Evolutionary conservation across 2,329 filamentous ascomycete genomes (phyloP).

Genomic region (Fusarium dimerum): DNA sequence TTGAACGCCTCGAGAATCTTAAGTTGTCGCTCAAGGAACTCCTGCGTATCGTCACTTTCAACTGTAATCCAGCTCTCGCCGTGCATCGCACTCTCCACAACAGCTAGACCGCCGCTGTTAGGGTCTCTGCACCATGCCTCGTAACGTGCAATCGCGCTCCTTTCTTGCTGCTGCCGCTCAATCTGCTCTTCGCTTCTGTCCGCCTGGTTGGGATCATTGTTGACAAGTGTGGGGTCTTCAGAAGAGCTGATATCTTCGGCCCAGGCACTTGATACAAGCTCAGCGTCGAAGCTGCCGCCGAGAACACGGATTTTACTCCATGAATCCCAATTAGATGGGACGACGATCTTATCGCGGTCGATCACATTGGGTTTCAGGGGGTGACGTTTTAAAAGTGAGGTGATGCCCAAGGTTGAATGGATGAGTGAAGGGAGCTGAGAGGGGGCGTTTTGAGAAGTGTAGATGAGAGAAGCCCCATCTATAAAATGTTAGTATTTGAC

Average conservation of each 20-base stretch:
- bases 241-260: conserved; percentile 73
- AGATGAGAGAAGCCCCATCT: conserved; percentile 85
- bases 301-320: conserved; percentile 96
- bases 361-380: conserved; percentile 88
- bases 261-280: conserved; percentile 83
- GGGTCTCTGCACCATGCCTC: conserved; percentile 80
- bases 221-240: conserved; percentile 26
- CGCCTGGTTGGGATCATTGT: conserved; percentile 27
- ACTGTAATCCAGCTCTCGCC: conserved; percentile 36
- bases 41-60: conserved; percentile 65
- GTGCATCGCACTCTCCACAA: conserved; percentile 43
- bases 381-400: conserved; percentile 76
- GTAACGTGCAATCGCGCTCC: conserved; percentile 70
- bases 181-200: conserved; percentile 24
- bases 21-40: conserved; percentile 74
- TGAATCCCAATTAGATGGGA: conserved; percentile 97
- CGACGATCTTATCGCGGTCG: conserved; percentile 89
- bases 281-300: conserved; percentile 88
- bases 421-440: conserved; percentile 79
- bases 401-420: conserved; percentile 84
- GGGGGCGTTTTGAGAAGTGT: conserved; percentile 74
- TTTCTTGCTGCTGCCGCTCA: conserved; percentile 32
- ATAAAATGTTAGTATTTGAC: conserved; percentile 22
- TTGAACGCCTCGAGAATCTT: conserved; percentile 69
- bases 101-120: conserved; percentile 56